Evolutionary conservation across 352 stramenopile species (phyloP).

Genomic region (Globisporangium lucens): DNA sequence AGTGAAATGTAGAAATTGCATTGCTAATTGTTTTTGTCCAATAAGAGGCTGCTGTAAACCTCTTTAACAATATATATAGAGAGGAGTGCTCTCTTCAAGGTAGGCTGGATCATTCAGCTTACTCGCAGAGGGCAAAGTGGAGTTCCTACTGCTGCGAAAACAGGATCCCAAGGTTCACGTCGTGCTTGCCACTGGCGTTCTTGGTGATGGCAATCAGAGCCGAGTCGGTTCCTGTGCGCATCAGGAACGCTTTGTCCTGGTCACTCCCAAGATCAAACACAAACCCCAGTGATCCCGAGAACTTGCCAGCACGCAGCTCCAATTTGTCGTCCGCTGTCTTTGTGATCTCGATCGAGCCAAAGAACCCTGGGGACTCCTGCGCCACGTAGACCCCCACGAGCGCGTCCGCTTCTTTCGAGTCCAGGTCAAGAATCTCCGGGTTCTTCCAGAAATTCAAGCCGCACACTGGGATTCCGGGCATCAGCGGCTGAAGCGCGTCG

Average conservation of each 20-base stretch:
- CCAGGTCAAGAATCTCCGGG: constrained; percentile 23
- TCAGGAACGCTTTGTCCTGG: constrained; percentile 5
- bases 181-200: neutral
- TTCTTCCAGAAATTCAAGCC: constrained; percentile 47
- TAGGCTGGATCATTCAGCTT: too few species aligned
- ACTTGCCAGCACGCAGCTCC: neutral
- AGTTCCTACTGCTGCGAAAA: constrained; percentile 8
- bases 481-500: constrained; percentile 28
- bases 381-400: constrained; percentile 47
- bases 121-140: too few species aligned
- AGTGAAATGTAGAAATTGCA: too few species aligned
- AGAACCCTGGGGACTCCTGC: constrained; percentile 36
- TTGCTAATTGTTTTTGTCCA: neutral
- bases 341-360: constrained; percentile 28
- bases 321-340: neutral
- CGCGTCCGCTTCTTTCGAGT: constrained; percentile 18
- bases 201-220: neutral
- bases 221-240: neutral
- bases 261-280: neutral
- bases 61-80: neutral
- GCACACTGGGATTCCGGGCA: constrained; percentile 36
- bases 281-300: neutral
- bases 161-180: neutral
- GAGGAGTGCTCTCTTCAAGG: too few species aligned
- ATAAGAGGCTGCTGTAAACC: neutral